Conservation (phyloP, 176 grass and related monocot species). For the Sorghum bicolor region Sorghum_bicolor_NCBIv3 NC_012871.2:60551001-60551500, state of each 20-base stretch:
- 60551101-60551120: constrained; percentile 5
- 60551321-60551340: neutral
- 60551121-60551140: constrained; percentile 12
- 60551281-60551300: neutral
- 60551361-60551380: no score
- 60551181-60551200: constrained; percentile 4
- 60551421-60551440: neutral
- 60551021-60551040: constrained; percentile 55
- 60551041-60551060: constrained; percentile 51
- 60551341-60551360: neutral
- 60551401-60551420: neutral
- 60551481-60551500: constrained; percentile 94
- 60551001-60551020: constrained; percentile 46
- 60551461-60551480: constrained; percentile 81
- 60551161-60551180: neutral
- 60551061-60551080: constrained; percentile 78
- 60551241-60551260: constrained; percentile 81
- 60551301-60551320: neutral
- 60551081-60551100: constrained; percentile 45
- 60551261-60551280: constrained; percentile 61
- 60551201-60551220: constrained; percentile 73
- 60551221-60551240: constrained; percentile 90
- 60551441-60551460: constrained; percentile 26
- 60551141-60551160: neutral
- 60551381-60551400: neutral